A percentile compares a stretch with the other conserved stretches of the same genome.
phyloP scores from a whole-genome alignment of 768 basidiomycete species.

The Boletales sp. region DNA sequence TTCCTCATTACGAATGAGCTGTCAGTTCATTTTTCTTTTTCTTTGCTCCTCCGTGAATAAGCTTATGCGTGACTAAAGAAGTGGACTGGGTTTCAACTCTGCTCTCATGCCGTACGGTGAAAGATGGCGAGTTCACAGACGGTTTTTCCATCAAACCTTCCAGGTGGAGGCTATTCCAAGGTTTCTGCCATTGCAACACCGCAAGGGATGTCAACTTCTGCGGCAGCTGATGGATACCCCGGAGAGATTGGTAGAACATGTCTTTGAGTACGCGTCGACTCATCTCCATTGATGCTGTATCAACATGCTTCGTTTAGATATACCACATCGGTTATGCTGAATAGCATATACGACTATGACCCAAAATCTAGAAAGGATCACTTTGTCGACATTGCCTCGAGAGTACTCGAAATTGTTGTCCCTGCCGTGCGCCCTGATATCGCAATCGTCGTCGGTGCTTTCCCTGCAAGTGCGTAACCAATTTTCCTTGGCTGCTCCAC shows the following conservation, averaged over 20 bases:
- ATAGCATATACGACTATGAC: too few species aligned
- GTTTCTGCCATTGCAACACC: conserved; percentile 16
- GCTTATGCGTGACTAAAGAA: neutral
- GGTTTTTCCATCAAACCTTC: conserved; percentile 19
- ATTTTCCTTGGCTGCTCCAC: neutral
- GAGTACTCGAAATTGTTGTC: neutral
- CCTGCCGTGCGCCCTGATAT: neutral
- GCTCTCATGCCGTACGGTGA: conserved; percentile 9
- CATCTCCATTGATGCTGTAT: neutral
- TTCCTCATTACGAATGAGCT: neutral
- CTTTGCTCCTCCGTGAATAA: too few species aligned
- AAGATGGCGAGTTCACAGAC: conserved; percentile 16
- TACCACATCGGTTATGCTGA: too few species aligned
- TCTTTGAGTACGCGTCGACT: neutral
- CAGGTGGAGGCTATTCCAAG: conserved; percentile 5
- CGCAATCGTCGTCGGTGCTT: conserved; percentile 8
- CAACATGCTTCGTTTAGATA: too few species aligned
- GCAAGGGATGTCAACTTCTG: conserved; percentile 6
- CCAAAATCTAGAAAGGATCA: too few species aligned
- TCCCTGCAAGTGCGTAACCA: conserved; percentile 11
- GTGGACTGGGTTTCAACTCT: conserved; percentile 1
- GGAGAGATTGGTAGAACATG: neutral
- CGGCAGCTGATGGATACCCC: conserved; percentile 1
- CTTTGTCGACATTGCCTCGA: neutral
- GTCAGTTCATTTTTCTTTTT: neutral